Percentiles rank a stretch among this genome's conserved stretches.
Evolutionary conservation across 1,139 yeast genomes (phyloP).

Genomic region (Saccharomyces hybrid): DNA sequence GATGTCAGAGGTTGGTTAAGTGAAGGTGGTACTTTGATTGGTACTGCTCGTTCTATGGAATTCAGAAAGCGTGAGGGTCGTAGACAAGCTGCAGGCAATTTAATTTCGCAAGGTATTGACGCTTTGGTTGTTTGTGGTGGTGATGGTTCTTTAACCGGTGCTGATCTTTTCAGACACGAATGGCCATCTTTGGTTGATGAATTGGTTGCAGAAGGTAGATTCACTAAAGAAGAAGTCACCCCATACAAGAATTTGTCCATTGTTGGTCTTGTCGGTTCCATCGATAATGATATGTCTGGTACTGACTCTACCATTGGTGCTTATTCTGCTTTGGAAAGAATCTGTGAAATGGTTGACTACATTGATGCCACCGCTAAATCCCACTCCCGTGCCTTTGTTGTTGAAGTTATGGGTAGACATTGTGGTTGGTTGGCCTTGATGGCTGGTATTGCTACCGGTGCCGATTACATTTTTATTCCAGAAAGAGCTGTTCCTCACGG

Average conservation of each 20-base stretch:
- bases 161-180: slow-evolving; percentile 68
- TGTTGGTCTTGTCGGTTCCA: slow-evolving; percentile 75
- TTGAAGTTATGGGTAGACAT: slow-evolving; percentile 87
- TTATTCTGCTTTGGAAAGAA: slow-evolving; percentile 67
- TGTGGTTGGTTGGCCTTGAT: slow-evolving; percentile 83
- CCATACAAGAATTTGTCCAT: slow-evolving; percentile 56
- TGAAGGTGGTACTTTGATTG: slow-evolving; percentile 75
- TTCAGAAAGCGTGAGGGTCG: slow-evolving; percentile 66
- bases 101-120: slow-evolving; percentile 67
- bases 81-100: slow-evolving; percentile 55
- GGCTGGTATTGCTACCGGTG: slow-evolving; percentile 79
- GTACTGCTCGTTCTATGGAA: slow-evolving; percentile 69
- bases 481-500: slow-evolving; percentile 61
- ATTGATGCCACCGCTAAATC: slow-evolving; percentile 81
- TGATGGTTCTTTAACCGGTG: slow-evolving; percentile 80
- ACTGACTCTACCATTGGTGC: slow-evolving; percentile 83
- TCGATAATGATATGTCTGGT: slow-evolving; percentile 77
- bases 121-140: slow-evolving; percentile 81
- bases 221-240: slow-evolving; percentile 45
- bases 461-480: slow-evolving; percentile 74
- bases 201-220: slow-evolving; percentile 42
- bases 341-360: slow-evolving; percentile 70
- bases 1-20: slow-evolving; percentile 71
- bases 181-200: slow-evolving; percentile 71
- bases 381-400: slow-evolving; percentile 75